Percentiles rank a stretch among this genome's conserved stretches.
Conservation (phyloP, 352 stramenopile genomes). For the Phytophthora megakarya region DNA sequence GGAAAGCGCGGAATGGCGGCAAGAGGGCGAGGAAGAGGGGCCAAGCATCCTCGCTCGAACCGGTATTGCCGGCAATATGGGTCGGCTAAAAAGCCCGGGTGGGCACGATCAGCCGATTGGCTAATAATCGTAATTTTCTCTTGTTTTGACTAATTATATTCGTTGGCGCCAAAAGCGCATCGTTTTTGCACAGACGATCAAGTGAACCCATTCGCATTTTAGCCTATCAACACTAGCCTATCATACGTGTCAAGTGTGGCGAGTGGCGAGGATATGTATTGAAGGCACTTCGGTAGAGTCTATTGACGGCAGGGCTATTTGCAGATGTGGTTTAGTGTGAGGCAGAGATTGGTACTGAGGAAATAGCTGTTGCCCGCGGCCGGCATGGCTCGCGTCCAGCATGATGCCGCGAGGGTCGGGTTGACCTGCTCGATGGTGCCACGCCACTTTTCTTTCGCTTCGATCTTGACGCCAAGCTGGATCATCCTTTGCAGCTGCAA, state of each 20-base stretch:
- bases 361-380: no score
- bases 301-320: neutral
- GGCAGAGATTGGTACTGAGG: no score
- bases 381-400: conserved; percentile 12
- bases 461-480: conserved; percentile 16
- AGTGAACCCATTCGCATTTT: conserved; percentile 38
- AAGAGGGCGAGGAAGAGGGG: conserved; percentile 24
- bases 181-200: conserved; percentile 17
- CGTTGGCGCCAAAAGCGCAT: neutral
- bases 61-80: conserved; percentile 30
- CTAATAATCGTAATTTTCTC: neutral
- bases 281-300: neutral
- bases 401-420: conserved; percentile 12
- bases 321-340: neutral
- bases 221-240: neutral
- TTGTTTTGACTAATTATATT: conserved; percentile 23
- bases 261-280: conserved; percentile 18
- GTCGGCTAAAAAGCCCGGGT: conserved; percentile 5
- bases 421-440: conserved; percentile 18
- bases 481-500: conserved; percentile 23
- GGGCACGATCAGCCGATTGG: conserved; percentile 11
- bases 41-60: conserved; percentile 27
- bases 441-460: conserved; percentile 32
- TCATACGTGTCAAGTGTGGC: conserved; percentile 6
- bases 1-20: conserved; percentile 45